Base-by-base conservation (phyloP, 129 eudicot genomes). In the Centrapalus pauciflorus region DNA sequence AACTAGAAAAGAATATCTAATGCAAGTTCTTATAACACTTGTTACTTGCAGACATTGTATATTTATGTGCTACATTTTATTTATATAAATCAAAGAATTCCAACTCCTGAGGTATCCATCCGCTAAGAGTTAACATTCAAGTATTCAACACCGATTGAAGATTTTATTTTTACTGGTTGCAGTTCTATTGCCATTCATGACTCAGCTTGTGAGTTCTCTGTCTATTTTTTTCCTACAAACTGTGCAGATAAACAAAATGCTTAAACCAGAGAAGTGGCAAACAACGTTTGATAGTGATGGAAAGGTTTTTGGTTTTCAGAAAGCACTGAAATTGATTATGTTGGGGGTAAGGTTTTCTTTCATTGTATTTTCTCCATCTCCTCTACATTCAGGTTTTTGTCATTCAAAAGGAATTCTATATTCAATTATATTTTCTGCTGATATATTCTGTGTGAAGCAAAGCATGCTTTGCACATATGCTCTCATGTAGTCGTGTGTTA, bases 261-360 rank as follows among this genome's bases (percentile, higher is more conserved):
- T 92, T 73, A 92, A 88, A 80, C 98, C 98, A 48, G 96, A 92
- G 41, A 92, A 88, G 89, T 92, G 98, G 98, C 91, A 85, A 69
- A 76, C 98, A 57, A 74, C 81, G 24, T 92, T 88, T 77, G 98
- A 88, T 69, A 59, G 69, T 65, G 89, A 88, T 64, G 98, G 98
- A 64, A 92, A 88, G 84, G 80, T 83, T 77, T 69, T 61, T 55
- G 92, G 96, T 63, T 92, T 92, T 62, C 89, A 77, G 55, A 88
- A 86, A 80, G 89, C 85, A 51, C 76, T 92, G 72, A 88, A 92
- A 77, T 76, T 77, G 63, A 92, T 92, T 67, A 67, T 79, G 67
- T 56, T 88, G 27, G 98, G 98, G 84, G 98, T 92, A 81, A 63
- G 85, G 45, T 33, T 62, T 79, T 28, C 7, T 54, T 23, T 5